Base-by-base conservation (phyloP, 208 protist genomes). In the Leishmania braziliensis region DNA sequence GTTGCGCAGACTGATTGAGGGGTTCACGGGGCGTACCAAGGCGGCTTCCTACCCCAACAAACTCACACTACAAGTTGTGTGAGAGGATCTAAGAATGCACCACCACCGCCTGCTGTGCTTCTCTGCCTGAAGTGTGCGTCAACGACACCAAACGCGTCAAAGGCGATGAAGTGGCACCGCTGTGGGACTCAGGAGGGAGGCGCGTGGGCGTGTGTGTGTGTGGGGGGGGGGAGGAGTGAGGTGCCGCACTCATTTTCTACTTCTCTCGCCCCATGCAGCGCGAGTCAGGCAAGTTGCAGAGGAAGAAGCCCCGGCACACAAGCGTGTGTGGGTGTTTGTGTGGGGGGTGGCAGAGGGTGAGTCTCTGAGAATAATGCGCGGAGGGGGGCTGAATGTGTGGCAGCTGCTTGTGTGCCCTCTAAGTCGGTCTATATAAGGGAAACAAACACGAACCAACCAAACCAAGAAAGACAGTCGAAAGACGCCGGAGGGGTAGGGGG, bases 161-260 rank as follows among this genome's bases (percentile, higher is more conserved):
- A n/a, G 0, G 58, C 58, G 29, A 14, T 3, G 58, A n/a, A 63
- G 16, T 12, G 65, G 14, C 33, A 70, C 65, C 0, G 16, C 33
- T 58, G n/a, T 58, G 58, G 20, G 36, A 46, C 56, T 39, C 16
- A 10, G 63, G 36, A n/a, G 36, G 65, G 9, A 5, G 14, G 39
- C 60, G 70, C 18, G 66, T 51, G 60, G 23, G 46, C 68, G 69
- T 77, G 72, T 60, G 20, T n/a, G 71, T 60, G 69, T 23, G 62
- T 43, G 60, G 12, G 60, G 5, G 66, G 43, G 43, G 43, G 43
- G 53, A 56, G 53, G 18, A 39, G 36, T 39, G 36, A 39, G 36
- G 36, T 39, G 1, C 1, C 36, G 36, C 36, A 39, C 36, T 39
- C 36, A 39, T 39, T 39, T 39, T 39, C 36, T 39, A 39, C 36